phyloP scores from a whole-genome alignment of 768 basidiomycete species.

The Leccinum rimulosum region DNA sequence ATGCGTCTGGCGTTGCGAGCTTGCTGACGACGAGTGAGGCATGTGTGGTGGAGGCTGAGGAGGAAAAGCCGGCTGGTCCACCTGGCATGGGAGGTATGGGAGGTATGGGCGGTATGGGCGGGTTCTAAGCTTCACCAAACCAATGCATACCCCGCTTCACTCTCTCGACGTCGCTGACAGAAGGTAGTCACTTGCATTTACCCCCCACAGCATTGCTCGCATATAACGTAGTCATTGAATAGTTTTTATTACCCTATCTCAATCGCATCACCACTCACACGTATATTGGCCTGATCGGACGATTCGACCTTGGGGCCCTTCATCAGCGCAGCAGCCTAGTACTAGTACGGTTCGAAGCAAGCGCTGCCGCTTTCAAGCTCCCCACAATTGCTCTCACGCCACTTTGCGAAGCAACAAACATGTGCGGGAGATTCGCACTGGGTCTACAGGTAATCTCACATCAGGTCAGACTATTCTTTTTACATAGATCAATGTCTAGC shows the following conservation, averaged over 20 bases:
- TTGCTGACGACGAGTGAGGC: constrained; percentile 92
- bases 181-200: constrained; percentile 7
- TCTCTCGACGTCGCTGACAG: background rate
- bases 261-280: constrained; percentile 28
- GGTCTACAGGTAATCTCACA: constrained; percentile 37
- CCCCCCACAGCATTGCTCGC: constrained; percentile 9
- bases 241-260: constrained; percentile 5
- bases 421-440: constrained; percentile 68
- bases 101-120: constrained; percentile 48
- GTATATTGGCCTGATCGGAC: background rate
- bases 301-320: too few species aligned
- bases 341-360: too few species aligned
- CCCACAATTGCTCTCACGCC: background rate
- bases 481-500: constrained; percentile 14
- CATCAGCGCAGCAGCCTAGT: too few species aligned
- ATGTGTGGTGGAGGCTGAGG: constrained; percentile 88
- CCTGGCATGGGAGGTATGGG: constrained; percentile 64
- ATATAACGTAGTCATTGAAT: constrained; percentile 17
- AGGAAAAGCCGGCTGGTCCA: constrained; percentile 59
- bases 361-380: too few species aligned
- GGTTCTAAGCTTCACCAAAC: constrained; percentile 34
- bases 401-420: constrained; percentile 18
- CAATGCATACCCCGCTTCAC: background rate
- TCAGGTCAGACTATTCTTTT: background rate
- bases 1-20: constrained; percentile 89